A percentile compares a stretch with the other conserved stretches of the same genome.
These are phyloP conservation scores for Telopea speciosissima DNA, from an alignment of 177 flowering plant genomes.

Conservation along the genomic window DNA sequence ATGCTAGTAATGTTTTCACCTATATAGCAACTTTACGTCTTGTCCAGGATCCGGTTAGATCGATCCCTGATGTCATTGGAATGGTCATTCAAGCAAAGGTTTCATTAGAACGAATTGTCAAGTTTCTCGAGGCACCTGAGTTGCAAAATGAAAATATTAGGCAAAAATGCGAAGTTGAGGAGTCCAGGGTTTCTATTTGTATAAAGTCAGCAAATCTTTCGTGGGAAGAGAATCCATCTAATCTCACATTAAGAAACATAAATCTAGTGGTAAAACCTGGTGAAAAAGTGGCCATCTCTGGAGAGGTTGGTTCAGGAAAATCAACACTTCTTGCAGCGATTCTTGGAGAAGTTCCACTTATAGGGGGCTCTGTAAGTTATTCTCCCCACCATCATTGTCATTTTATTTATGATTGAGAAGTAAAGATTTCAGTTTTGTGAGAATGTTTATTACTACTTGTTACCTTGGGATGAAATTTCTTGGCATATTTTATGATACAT, in stretches of 20 bases:
- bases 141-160: slow-evolving; percentile 19
- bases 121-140: slow-evolving; percentile 59
- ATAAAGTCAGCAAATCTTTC: slow-evolving; percentile 30
- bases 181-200: slow-evolving; percentile 16
- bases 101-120: slow-evolving; percentile 39
- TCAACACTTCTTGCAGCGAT: slow-evolving; percentile 62
- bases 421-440: neutral
- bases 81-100: slow-evolving; percentile 55
- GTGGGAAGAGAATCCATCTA: slow-evolving; percentile 41
- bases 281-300: slow-evolving; percentile 60
- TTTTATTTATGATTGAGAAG: neutral
- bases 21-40: slow-evolving; percentile 52
- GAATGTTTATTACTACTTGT: neutral
- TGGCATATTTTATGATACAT: no score
- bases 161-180: slow-evolving; percentile 7
- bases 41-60: slow-evolving; percentile 51
- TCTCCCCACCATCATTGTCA: neutral
- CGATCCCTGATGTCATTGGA: slow-evolving; percentile 45
- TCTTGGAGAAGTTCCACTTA: slow-evolving; percentile 58
- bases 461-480: neutral
- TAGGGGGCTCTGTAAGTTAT: slow-evolving; percentile 45
- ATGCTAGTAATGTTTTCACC: slow-evolving; percentile 51
- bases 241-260: slow-evolving; percentile 38
- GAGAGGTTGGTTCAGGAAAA: slow-evolving; percentile 75
- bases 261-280: slow-evolving; percentile 37